Conservation (phyloP, 192 early-diverging fungal species). For the Coemansia sp. region DNA sequence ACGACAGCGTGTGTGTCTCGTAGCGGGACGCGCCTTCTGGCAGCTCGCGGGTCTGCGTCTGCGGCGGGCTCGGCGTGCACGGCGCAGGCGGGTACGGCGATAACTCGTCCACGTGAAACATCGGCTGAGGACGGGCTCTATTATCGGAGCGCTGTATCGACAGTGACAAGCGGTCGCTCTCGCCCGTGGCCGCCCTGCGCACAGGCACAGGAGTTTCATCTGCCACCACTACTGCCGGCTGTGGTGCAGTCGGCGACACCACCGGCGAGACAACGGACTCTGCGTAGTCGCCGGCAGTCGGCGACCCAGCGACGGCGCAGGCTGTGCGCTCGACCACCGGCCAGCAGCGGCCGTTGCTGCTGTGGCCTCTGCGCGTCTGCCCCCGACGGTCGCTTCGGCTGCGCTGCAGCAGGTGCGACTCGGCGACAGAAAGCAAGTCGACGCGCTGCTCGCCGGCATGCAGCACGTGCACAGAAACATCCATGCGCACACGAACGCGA, state of each 20-base stretch:
- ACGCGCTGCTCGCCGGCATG: conserved; percentile 22
- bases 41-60: conserved; percentile 1
- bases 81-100: conserved; percentile 29
- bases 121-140: background rate
- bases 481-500: conserved; percentile 25
- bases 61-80: conserved; percentile 5
- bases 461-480: conserved; percentile 15
- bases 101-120: conserved; percentile 16
- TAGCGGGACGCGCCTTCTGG: conserved; percentile 7
- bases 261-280: conserved; percentile 5
- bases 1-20: conserved; percentile 23
- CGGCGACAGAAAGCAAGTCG: conserved; percentile 19
- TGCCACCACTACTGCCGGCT: background rate
- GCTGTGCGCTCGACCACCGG: conserved; percentile 8
- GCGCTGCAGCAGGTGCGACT: background rate
- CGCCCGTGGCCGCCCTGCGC: background rate
- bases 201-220: background rate
- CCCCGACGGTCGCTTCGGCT: background rate
- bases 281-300: background rate
- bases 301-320: background rate
- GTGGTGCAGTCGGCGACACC: background rate
- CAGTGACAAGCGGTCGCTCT: background rate
- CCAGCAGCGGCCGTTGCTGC: background rate
- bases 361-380: background rate
- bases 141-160: background rate